These are phyloP conservation scores for Teratosphaeria viscida DNA, from an alignment of 2,329 filamentous ascomycete species.

Conservation along the genomic window DNA sequence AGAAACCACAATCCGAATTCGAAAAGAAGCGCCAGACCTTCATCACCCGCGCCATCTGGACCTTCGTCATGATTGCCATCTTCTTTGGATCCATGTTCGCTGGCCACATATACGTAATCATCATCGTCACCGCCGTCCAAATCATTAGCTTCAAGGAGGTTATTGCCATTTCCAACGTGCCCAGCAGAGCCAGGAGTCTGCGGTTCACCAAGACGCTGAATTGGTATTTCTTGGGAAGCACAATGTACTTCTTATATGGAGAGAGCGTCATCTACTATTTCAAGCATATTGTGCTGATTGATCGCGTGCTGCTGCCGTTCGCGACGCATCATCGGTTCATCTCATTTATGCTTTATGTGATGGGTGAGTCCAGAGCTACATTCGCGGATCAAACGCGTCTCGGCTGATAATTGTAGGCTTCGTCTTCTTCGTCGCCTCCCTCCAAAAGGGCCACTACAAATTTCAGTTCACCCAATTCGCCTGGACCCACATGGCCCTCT, in stretches of 20 bases:
- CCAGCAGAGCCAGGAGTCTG: constrained; percentile 79
- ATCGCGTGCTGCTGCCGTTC: constrained; percentile 82
- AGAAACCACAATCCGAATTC: constrained; percentile 51
- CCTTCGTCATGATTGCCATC: constrained; percentile 86
- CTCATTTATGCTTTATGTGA: constrained; percentile 95
- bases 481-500: constrained; percentile 98
- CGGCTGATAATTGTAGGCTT: constrained; percentile 55
- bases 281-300: constrained; percentile 94
- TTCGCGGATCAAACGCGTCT: background rate
- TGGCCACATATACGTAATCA: constrained; percentile 94
- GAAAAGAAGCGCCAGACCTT: constrained; percentile 99
- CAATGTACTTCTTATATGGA: constrained; percentile 98
- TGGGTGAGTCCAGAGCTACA: constrained; percentile 52
- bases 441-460: constrained; percentile 91
- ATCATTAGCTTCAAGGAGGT: constrained; percentile 99
- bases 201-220: constrained; percentile 93
- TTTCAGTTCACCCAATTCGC: constrained; percentile 99
- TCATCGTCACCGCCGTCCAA: constrained; percentile 83
- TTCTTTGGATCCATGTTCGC: constrained; percentile 92
- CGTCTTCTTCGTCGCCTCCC: constrained; percentile 91
- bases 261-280: constrained; percentile 99
- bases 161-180: constrained; percentile 92
- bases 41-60: constrained; percentile 94
- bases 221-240: constrained; percentile 98
- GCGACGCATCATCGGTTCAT: constrained; percentile 98